phyloP scores from a whole-genome alignment of 164 flowering plant species.

The Umbellularia californica region DNA sequence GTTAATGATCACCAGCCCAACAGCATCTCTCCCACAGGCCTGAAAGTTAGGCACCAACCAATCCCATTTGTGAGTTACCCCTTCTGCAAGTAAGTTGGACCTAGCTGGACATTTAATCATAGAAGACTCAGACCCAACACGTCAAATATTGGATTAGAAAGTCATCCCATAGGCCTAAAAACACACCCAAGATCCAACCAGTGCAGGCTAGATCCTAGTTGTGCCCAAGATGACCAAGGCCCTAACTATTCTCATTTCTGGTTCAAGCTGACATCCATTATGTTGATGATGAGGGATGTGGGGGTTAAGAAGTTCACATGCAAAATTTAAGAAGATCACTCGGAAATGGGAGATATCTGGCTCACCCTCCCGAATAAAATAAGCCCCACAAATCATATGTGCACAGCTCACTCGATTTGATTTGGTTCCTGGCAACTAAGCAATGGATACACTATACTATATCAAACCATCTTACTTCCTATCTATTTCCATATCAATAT shows the following conservation, averaged over 20 bases:
- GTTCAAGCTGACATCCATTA: background rate
- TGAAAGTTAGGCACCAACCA: too few relatives aligned
- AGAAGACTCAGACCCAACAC: too few relatives aligned
- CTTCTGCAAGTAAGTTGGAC: too few relatives aligned
- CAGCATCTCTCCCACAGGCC: too few relatives aligned
- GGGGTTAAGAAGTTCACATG: conserved; percentile 35
- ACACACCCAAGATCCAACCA: too few relatives aligned
- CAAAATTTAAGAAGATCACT: conserved; percentile 19
- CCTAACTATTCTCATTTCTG: background rate
- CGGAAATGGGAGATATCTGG: conserved; percentile 19
- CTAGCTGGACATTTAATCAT: too few relatives aligned
- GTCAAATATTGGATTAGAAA: background rate
- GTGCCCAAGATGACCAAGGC: too few relatives aligned
- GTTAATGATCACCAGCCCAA: too few relatives aligned
- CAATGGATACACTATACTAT: background rate
- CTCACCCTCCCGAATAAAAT: conserved; percentile 49
- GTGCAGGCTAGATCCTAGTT: too few relatives aligned
- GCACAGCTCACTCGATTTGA: conserved; percentile 53
- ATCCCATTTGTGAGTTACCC: too few relatives aligned
- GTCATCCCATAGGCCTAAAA: background rate
- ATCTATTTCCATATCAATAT: background rate
- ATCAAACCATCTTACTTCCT: background rate
- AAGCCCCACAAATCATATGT: conserved; percentile 62
- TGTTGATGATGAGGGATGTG: background rate
- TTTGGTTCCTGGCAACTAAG: conserved; percentile 34